Evolutionary conservation across 352 stramenopile species (phyloP).

Genomic region (Phytophthora cactorum): DNA sequence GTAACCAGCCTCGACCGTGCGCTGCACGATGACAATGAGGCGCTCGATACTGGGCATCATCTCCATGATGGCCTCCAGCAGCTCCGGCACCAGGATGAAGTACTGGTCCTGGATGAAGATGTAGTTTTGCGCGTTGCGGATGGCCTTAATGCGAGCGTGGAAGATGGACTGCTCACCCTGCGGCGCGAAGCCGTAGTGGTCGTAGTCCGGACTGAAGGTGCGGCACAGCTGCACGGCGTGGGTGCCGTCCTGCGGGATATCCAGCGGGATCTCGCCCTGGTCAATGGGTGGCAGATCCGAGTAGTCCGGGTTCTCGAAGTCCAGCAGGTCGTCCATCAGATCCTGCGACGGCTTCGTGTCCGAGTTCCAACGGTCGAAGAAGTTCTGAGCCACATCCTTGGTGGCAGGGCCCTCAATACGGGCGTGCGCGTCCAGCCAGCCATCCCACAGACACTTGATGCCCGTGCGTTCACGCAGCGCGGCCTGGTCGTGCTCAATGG

Average conservation of each 20-base stretch:
- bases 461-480: slow-evolving; percentile 44
- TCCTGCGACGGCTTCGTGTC: slow-evolving; percentile 39
- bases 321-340: slow-evolving; percentile 52
- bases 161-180: slow-evolving; percentile 63
- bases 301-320: slow-evolving; percentile 56
- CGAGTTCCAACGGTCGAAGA: slow-evolving; percentile 71
- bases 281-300: slow-evolving; percentile 26
- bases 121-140: slow-evolving; percentile 61
- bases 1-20: slow-evolving; percentile 36
- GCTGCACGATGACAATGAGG: slow-evolving; percentile 63
- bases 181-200: slow-evolving; percentile 52
- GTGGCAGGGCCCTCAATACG: slow-evolving; percentile 53
- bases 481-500: slow-evolving; percentile 56
- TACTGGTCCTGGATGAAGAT: slow-evolving; percentile 80
- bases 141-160: slow-evolving; percentile 60
- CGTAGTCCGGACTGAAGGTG: slow-evolving; percentile 58
- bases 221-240: slow-evolving; percentile 56
- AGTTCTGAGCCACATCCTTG: slow-evolving; percentile 68
- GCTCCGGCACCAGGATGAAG: slow-evolving; percentile 69
- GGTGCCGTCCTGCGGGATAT: slow-evolving; percentile 18
- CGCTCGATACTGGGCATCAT: slow-evolving; percentile 53
- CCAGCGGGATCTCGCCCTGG: slow-evolving; percentile 12
- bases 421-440: slow-evolving; percentile 67
- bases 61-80: slow-evolving; percentile 51
- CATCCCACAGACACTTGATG: slow-evolving; percentile 49